A percentile compares a stretch with the other conserved stretches of the same genome.
Evolutionary conservation across 1,284 basidiomycete genomes (phyloP).

Genomic region (Ceratobasidium sp.): DNA sequence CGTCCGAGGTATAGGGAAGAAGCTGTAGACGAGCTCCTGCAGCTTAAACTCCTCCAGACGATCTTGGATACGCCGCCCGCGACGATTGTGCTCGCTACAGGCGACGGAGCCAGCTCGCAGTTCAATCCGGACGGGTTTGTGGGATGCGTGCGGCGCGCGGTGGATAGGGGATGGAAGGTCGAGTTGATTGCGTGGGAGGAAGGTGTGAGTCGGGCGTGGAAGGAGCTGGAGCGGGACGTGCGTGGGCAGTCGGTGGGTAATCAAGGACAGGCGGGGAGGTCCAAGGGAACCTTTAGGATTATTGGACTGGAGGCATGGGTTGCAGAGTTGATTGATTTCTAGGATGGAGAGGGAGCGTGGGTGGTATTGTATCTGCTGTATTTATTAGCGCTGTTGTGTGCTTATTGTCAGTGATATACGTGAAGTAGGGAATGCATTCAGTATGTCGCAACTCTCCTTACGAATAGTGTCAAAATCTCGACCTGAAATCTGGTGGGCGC

Average conservation of each 20-base stretch:
- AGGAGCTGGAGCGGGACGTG: conserved; percentile 44
- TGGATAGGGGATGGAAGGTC: conserved; percentile 86
- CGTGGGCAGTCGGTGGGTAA: too few relatives aligned
- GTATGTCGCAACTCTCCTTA: too few relatives aligned
- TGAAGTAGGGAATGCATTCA: too few relatives aligned
- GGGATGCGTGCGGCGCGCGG: conserved; percentile 80
- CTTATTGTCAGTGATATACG: too few relatives aligned
- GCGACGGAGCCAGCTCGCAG: conserved; percentile 87
- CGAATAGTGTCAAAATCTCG: too few relatives aligned
- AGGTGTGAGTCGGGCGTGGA: conserved; percentile 74
- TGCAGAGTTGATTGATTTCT: conserved; percentile 56
- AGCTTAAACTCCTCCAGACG: conserved; percentile 86
- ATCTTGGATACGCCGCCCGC: conserved; percentile 71
- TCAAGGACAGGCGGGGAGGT: conserved; percentile 60
- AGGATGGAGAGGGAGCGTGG: not conserved
- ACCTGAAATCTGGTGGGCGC: too few relatives aligned
- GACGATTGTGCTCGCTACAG: conserved; percentile 88
- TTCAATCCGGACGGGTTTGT: conserved; percentile 90
- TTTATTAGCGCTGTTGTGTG: too few relatives aligned
- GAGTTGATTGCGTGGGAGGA: conserved; percentile 88
- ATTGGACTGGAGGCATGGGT: conserved; percentile 72
- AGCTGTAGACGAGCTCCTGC: conserved; percentile 87
- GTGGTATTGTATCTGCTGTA: conserved; percentile 33
- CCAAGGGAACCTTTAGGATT: conserved; percentile 54
- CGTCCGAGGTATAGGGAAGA: conserved; percentile 76